Percentiles rank a stretch among this genome's conserved stretches.
Evolutionary conservation across 768 basidiomycete species (phyloP).

Genomic region (Gymnopilus junonius): DNA sequence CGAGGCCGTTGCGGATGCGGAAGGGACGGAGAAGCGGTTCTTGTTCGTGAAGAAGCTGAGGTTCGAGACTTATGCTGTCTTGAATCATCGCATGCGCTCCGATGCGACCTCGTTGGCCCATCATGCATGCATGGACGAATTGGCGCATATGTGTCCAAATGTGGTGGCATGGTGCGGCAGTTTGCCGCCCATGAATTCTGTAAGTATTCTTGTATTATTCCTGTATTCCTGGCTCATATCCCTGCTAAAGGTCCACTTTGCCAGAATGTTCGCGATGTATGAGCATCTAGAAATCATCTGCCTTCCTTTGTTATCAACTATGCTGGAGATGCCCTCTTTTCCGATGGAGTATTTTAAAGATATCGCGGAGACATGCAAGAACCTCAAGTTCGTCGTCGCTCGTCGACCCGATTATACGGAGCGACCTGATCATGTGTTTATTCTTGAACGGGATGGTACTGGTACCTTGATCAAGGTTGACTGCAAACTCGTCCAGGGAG

Average conservation of each 20-base stretch:
- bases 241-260: constrained; percentile 4
- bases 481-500: background rate
- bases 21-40: background rate
- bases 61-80: constrained; percentile 4
- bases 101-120: constrained; percentile 3
- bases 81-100: constrained; percentile 11
- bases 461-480: background rate
- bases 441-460: background rate
- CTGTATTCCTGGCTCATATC: background rate
- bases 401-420: constrained; percentile 15
- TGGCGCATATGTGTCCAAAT: constrained; percentile 15
- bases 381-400: constrained; percentile 15
- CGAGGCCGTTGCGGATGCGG: background rate
- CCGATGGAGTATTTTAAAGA: constrained; percentile 8
- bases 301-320: constrained; percentile 5
- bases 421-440: constrained; percentile 2
- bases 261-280: constrained; percentile 16
- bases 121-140: constrained; percentile 10
- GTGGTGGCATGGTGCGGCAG: constrained; percentile 8
- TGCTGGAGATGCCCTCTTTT: constrained; percentile 9
- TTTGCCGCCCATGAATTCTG: constrained; percentile 16
- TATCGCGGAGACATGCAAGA: constrained; percentile 1
- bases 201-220: background rate
- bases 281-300: constrained; percentile 15
- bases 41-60: constrained; percentile 8